Percentiles rank a stretch among this genome's conserved stretches.
Evolutionary conservation across 495 filamentous ascomycete species (phyloP).

Genomic region (Parathielavia hyrcaniae): DNA sequence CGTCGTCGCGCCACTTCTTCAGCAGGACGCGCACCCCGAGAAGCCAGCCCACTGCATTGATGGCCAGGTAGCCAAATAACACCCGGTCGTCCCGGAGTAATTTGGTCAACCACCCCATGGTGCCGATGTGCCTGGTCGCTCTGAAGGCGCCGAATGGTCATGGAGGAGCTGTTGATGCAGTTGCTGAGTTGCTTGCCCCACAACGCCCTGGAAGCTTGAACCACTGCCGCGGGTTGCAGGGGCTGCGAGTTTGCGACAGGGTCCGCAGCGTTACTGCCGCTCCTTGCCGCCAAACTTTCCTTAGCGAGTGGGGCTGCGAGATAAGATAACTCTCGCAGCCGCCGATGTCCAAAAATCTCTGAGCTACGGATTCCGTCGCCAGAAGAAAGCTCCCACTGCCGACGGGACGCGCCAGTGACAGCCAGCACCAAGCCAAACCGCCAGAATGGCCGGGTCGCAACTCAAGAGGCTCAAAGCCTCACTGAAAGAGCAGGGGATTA

Average conservation of each 20-base stretch:
- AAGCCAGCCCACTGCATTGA: constrained; percentile 35
- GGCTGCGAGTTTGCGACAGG: too few species aligned
- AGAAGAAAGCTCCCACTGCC: background rate
- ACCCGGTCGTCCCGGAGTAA: constrained; percentile 41
- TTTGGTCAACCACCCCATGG: constrained; percentile 33
- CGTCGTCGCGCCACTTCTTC: constrained; percentile 42
- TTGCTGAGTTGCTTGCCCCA: background rate
- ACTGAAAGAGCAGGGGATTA: constrained; percentile 76
- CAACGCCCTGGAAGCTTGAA: too few species aligned
- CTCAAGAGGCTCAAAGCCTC: constrained; percentile 91
- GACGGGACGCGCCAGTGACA: background rate
- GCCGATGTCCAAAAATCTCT: constrained; percentile 23
- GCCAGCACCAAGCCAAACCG: background rate
- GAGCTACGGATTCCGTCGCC: background rate
- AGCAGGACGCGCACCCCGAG: constrained; percentile 38
- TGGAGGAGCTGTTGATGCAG: background rate
- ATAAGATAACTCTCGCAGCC: constrained; percentile 33
- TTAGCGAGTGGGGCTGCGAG: constrained; percentile 22
- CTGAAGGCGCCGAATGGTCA: constrained; percentile 4
- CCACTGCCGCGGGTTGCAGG: too few species aligned
- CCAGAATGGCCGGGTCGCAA: constrained; percentile 84
- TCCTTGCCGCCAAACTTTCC: too few species aligned
- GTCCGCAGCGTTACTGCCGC: too few species aligned
- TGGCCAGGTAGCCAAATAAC: constrained; percentile 36
- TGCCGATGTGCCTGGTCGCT: constrained; percentile 2